These are phyloP conservation scores for Ramaria sp. DNA, from an alignment of 768 basidiomycete genomes.

Conservation along the genomic window DNA sequence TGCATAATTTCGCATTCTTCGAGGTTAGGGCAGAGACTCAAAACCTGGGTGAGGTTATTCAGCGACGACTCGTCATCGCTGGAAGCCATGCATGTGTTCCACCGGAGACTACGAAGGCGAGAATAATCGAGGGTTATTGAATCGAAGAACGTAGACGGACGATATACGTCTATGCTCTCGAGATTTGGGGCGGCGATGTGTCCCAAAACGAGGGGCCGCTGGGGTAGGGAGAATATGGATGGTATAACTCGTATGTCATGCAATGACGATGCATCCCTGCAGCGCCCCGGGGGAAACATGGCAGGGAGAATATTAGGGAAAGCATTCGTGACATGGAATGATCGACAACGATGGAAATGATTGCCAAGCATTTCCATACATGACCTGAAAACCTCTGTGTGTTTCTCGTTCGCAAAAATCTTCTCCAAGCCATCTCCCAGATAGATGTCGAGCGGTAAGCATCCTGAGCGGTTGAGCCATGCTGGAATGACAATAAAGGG, in stretches of 20 bases:
- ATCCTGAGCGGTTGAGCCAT: background rate
- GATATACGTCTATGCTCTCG: constrained; percentile 2
- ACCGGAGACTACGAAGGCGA: constrained; percentile 1
- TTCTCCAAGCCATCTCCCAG: constrained; percentile 3
- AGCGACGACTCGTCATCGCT: background rate
- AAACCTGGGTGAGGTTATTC: background rate
- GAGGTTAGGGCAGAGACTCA: constrained; percentile 1
- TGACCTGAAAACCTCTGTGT: background rate
- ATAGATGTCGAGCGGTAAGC: constrained; percentile 2
- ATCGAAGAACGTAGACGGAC: background rate
- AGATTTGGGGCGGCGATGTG: background rate
- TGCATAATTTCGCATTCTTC: constrained; percentile 6
- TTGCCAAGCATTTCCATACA: background rate
- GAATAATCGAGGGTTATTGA: constrained; percentile 1
- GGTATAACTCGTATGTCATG: background rate
- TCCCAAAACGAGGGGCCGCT: background rate
- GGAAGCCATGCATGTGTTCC: background rate
- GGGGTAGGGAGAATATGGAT: background rate
- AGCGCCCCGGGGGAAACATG: background rate
- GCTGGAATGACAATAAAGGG: background rate
- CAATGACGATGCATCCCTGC: background rate
- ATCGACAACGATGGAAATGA: background rate
- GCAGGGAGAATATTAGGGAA: background rate
- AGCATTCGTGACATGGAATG: background rate
- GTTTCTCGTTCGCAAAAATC: background rate